phyloP scores from a whole-genome alignment of 106 monocot genomes.

The Allium sativum region DNA sequence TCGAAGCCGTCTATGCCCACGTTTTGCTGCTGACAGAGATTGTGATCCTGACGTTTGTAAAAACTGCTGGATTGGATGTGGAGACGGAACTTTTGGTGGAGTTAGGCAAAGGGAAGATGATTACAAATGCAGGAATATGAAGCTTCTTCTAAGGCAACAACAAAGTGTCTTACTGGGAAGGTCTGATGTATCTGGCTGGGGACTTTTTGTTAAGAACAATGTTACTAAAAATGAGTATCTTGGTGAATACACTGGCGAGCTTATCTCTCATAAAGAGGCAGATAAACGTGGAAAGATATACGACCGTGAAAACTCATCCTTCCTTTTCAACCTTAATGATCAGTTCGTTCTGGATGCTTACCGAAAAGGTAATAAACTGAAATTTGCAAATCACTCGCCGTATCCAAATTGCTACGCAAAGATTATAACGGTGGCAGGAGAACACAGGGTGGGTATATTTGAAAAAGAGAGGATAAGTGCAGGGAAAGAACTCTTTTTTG shows the following conservation, averaged over 20 bases:
- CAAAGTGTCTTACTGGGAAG: constrained; percentile 90
- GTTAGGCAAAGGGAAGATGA: constrained; percentile 88
- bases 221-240: constrained; percentile 94
- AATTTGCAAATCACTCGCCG: constrained; percentile 96
- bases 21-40: constrained; percentile 98
- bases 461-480: constrained; percentile 83
- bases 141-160: constrained; percentile 82
- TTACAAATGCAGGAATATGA: constrained; percentile 97
- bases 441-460: constrained; percentile 95
- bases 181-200: constrained; percentile 98
- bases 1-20: constrained; percentile 94
- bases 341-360: constrained; percentile 98
- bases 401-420: constrained; percentile 96
- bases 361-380: constrained; percentile 85
- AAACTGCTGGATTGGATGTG: constrained; percentile 97
- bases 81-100: constrained; percentile 86
- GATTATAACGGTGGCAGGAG: constrained; percentile 98
- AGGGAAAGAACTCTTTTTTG: constrained; percentile 92
- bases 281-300: constrained; percentile 99
- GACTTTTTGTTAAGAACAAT: constrained; percentile 94
- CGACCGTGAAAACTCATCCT: constrained; percentile 96
- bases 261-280: constrained; percentile 92
- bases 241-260: constrained; percentile 91
- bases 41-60: constrained; percentile 96
- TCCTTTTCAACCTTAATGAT: constrained; percentile 96